These are phyloP conservation scores for Penicillium sp. DNA, from an alignment of 2,329 filamentous ascomycete species.

Conservation along the genomic window DNA sequence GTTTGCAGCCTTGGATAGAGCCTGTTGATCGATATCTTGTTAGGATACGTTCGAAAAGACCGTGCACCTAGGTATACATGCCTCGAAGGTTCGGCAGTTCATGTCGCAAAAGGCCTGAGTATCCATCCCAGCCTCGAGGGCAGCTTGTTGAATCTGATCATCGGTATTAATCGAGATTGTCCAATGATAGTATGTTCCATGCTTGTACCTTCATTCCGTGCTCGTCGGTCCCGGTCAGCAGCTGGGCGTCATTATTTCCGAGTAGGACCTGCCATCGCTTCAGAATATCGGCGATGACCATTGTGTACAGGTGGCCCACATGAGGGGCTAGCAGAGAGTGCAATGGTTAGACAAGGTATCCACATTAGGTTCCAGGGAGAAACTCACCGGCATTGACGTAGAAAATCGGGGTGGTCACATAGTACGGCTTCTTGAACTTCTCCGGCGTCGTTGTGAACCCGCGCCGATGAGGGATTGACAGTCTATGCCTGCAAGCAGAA, in stretches of 20 bases:
- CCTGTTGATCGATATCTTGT: slow-evolving; percentile 32
- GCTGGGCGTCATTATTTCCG: slow-evolving; percentile 60
- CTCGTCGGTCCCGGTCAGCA: slow-evolving; percentile 92
- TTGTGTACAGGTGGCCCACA: slow-evolving; percentile 88
- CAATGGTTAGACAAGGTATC: not conserved
- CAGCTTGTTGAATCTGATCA: slow-evolving; percentile 71
- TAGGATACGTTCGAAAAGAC: not conserved
- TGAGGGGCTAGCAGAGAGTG: slow-evolving; percentile 66
- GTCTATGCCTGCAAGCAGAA: slow-evolving; percentile 24
- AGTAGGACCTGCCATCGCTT: slow-evolving; percentile 85
- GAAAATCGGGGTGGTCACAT: slow-evolving; percentile 95
- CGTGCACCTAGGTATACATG: slow-evolving; percentile 20
- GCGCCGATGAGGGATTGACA: slow-evolving; percentile 20
- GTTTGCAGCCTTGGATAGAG: slow-evolving; percentile 64
- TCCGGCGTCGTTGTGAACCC: slow-evolving; percentile 29
- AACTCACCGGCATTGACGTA: slow-evolving; percentile 87
- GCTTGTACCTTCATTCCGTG: slow-evolving; percentile 76
- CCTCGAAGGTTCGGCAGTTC: slow-evolving; percentile 73
- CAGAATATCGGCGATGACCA: slow-evolving; percentile 83
- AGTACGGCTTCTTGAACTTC: slow-evolving; percentile 68
- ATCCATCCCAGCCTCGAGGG: slow-evolving; percentile 62
- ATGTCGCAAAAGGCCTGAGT: slow-evolving; percentile 85
- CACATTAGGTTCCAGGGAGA: not conserved
- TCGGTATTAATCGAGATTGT: slow-evolving; percentile 13
- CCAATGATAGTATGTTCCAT: not conserved